These are phyloP conservation scores for Ophiorrhiza pumila DNA, from an alignment of 257 asterid genomes.

Conservation along the genomic window DNA sequence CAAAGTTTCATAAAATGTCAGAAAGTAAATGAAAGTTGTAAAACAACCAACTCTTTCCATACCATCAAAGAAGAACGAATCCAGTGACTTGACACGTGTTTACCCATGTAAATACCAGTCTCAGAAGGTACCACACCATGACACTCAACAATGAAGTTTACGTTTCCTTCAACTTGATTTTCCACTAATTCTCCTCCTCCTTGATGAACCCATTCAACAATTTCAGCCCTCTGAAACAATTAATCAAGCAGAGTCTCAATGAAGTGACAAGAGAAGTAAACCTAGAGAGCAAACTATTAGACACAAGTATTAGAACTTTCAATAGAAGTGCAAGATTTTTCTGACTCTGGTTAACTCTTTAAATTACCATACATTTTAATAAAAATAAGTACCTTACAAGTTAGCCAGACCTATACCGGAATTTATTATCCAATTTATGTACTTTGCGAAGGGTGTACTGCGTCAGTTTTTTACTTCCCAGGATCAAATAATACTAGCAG, in stretches of 20 bases:
- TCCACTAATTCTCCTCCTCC: conserved; percentile 80
- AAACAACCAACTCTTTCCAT: conserved; percentile 13
- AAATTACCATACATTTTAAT: background rate
- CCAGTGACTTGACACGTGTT: conserved; percentile 85
- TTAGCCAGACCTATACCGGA: background rate
- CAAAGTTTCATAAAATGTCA: background rate
- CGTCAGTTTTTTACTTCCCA: background rate
- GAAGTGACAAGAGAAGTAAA: conserved; percentile 12
- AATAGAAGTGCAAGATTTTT: background rate
- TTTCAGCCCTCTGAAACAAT: conserved; percentile 67
- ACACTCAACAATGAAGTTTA: conserved; percentile 67
- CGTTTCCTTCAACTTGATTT: conserved; percentile 47
- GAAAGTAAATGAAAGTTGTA: background rate
- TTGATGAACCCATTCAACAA: conserved; percentile 70
- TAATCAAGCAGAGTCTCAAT: conserved; percentile 14
- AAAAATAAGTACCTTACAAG: background rate
- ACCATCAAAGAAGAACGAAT: conserved; percentile 83
- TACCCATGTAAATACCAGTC: conserved; percentile 31
- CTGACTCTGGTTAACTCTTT: background rate
- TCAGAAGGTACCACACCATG: conserved; percentile 56
- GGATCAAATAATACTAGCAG: background rate
- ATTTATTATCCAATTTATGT: background rate
- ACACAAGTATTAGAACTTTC: background rate
- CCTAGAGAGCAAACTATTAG: conserved; percentile 12
- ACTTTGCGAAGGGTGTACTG: background rate